These are phyloP conservation scores for Salvia rosmarinus DNA, from an alignment of 257 asterid species.

Conservation along the genomic window DNA sequence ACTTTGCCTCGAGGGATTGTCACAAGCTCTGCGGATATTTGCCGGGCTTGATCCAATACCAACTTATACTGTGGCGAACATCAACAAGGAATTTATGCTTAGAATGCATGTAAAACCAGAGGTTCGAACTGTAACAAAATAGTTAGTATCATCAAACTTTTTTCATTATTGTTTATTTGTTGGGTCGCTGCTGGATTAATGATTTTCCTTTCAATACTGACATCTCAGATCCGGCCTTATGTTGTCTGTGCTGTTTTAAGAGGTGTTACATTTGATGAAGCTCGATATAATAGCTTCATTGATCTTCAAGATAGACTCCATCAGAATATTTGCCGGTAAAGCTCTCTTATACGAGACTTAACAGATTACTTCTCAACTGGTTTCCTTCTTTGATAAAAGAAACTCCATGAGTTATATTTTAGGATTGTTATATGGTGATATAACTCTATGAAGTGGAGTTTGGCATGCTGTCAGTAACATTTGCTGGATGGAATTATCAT, in stretches of 20 bases:
- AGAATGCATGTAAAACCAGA: conserved; percentile 75
- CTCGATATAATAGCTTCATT: conserved; percentile 83
- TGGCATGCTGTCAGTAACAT: conserved; percentile 3
- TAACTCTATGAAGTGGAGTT: background rate
- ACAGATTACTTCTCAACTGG: background rate
- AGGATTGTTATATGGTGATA: conserved; percentile 1
- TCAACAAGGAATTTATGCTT: conserved; percentile 59
- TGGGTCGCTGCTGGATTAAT: background rate
- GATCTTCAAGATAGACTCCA: conserved; percentile 96
- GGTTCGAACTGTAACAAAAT: conserved; percentile 44
- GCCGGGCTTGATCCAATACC: conserved; percentile 75
- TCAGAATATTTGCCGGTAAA: conserved; percentile 93
- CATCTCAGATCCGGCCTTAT: conserved; percentile 73
- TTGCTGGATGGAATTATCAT: conserved; percentile 14
- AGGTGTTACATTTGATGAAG: conserved; percentile 84
- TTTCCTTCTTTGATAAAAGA: background rate
- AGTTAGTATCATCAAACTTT: conserved; percentile 11
- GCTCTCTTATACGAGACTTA: conserved; percentile 27
- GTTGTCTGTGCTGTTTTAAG: conserved; percentile 95
- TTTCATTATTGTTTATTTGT: background rate
- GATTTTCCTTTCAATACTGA: conserved; percentile 49
- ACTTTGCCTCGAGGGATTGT: conserved; percentile 96
- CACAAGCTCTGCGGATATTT: conserved; percentile 85
- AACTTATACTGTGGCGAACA: conserved; percentile 55
- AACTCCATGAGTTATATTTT: background rate